Conservation (phyloP, 495 filamentous ascomycete species). For the Margaritispora aquatica region DNA sequence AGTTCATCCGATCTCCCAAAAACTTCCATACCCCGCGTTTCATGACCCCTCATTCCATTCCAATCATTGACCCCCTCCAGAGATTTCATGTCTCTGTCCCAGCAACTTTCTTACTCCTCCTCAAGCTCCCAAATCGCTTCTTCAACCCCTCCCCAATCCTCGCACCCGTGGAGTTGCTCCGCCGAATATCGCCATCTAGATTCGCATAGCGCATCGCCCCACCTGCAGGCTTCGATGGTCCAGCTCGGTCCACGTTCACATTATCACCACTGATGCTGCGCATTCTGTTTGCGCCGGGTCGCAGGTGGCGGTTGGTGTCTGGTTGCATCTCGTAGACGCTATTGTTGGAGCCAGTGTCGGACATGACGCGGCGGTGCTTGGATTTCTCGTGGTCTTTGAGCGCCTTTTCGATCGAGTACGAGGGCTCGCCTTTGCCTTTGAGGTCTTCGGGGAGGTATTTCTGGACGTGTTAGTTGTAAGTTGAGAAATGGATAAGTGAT, state of each 20-base stretch:
- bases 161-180: constrained; percentile 34
- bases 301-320: background rate
- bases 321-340: constrained; percentile 40
- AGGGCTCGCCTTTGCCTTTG: constrained; percentile 77
- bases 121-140: constrained; percentile 39
- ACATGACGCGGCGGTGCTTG: constrained; percentile 19
- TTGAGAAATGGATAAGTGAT: background rate
- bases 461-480: constrained; percentile 31
- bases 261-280: constrained; percentile 19
- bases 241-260: background rate
- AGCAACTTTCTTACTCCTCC: constrained; percentile 23
- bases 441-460: constrained; percentile 63
- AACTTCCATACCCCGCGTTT: background rate
- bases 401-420: constrained; percentile 59
- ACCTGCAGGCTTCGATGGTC: background rate
- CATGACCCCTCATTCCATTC: background rate
- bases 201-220: background rate
- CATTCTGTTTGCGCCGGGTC: constrained; percentile 2
- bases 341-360: constrained; percentile 21
- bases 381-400: constrained; percentile 39
- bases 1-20: background rate
- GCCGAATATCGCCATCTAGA: constrained; percentile 16
- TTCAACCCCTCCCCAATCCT: constrained; percentile 37
- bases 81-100: background rate
- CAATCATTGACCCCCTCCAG: background rate